Evolutionary conservation across 805 yeast genomes (phyloP), one percentile per base, ranked within the genome.

Genomic region (Barnettozyma californica): DNA sequence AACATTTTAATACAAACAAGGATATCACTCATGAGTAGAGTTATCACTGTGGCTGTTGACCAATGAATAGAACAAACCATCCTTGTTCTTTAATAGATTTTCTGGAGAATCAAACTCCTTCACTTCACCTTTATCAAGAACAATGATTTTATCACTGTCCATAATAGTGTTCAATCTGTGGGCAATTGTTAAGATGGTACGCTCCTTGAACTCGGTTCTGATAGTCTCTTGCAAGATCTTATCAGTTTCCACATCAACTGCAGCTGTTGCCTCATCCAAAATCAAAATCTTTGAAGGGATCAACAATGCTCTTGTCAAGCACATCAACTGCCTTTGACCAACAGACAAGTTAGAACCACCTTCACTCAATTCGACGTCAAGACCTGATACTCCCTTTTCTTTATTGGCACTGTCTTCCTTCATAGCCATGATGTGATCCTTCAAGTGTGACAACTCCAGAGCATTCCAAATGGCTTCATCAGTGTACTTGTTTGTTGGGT

Each of bases 231-330:
- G 95, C 45, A 87, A 74, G 47, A 86, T 76, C 52, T 80, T 70
- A 66, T 87, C 95, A 2, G 95, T 87, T 61, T 85, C 88, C 34
- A 86, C 91, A 67, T 87, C 95, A 45, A 87, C 94, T 6, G 92
- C 90, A 5, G 95, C 94, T 2, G 95, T 87, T 11, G 95, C 95
- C 67, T 87, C 95, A 66, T 87, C 95, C 59, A 87, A 68, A 9
- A 87, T 81, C 53, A 87, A 71, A 38, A 87, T 76, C 51, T 81
- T 78, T 7, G 81, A 71, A 35, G 80, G 76, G 52, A 81, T 81
- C 54, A 84, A 72, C 51, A 87, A 69, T 1, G 91, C 94, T 62
- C 95, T 73, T 0, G 92, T 90, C 45, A 87, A 73, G 69, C 95
- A 87, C 83, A 87, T 77, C 57, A 85, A 73, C 65, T 86, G 92